Base-by-base conservation (phyloP, 1,284 basidiomycete genomes). In the Puccinia triticina region DNA sequence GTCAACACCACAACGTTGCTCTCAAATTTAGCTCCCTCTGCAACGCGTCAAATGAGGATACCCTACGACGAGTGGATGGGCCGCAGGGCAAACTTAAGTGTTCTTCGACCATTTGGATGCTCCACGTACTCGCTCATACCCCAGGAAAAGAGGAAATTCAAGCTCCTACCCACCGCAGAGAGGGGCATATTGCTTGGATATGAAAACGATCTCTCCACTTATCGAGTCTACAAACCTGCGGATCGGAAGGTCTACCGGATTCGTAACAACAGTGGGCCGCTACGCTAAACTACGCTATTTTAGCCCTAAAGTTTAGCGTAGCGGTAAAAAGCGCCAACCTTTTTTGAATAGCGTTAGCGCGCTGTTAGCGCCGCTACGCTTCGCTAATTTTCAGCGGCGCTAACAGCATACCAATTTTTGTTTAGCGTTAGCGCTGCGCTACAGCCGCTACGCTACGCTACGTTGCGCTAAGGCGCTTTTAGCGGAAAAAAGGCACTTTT, bases 1-100 rank as follows among this genome's bases (percentile, higher is more conserved):
- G 72, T 75, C 4, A 75, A 75, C 48, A 75, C 72, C 7, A 48
- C 46, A 14, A 57, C 18, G 8, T 16, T 8, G 26, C 48, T 75
- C 3, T 50, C 21, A 4, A 75, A 75, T 34, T 4, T 50, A 2
- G 23, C 14, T 2, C 72, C 72, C 7, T 64, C 26, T 5, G 3
- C 21, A 26, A 48, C 72, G 12, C 2, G 34, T 43, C 8, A 72
- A 43, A 2, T 37, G 2, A 18, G 8, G 7, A 29, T 64, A 14
- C 59, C 59, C 12, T 64, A 64, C 18, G 4, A 64, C 14, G 5
- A 5, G 10, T 64, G 59, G 59, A 64, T 10, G 8, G 59, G 34
- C 14, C 14, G 59, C 4, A 64, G 5, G 26, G 8, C 29, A 10
- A 64, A 64, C 26, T 18, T 32, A 10, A 18, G 29, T 18, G 26